Evolutionary conservation across 2,329 filamentous ascomycete species (phyloP), one percentile per base, ranked within the genome.

Genomic region (Tolypocladium sp.): DNA sequence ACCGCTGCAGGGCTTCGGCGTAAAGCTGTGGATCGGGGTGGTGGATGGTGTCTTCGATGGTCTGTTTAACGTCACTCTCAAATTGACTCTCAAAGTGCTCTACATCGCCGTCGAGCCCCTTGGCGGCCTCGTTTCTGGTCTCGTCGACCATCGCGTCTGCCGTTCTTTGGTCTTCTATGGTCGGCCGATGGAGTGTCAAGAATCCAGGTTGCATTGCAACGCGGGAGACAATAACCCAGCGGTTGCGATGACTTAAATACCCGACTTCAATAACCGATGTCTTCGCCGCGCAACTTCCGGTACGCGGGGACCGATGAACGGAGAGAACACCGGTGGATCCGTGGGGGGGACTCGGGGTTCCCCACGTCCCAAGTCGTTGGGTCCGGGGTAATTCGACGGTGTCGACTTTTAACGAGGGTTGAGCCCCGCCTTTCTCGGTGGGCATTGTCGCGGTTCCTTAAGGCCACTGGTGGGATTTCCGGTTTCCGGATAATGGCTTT

Each of bases 1-100:
- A 75, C 30, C 70, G 63, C 15, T 66, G 65, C n/a, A 75, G 62
- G 8, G 73, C 73, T 59, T 74, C 66, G 20, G 63, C 58, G 59
- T 75, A 75, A 7, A 75, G 69, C 33, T 70, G 68, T 6, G 65
- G 63, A 27, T 66, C 30, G 20, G 62, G 59, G 35, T 68, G 65
- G 20, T 65, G 60, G 55, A 70, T 63, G 15, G 60, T 59, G 6
- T 60, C 58, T 20, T 61, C 41, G 2, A 52, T 56, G 2, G 64
- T 59, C 35, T 61, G 60, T 7, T 60, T 58, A 27, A 66, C 53
- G 40, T 63, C 60, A 25, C 58, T 59, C 44, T 67, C 64, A 12
- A 65, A 44, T 41, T 65, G 62, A 22, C 59, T 59, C 44, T 67
- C 64, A 10, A 65, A 41, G 41, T 64, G 62, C 41, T 66, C 63